Evolutionary conservation across 768 basidiomycete species (phyloP).

Genomic region (Polyporus arcularius): DNA sequence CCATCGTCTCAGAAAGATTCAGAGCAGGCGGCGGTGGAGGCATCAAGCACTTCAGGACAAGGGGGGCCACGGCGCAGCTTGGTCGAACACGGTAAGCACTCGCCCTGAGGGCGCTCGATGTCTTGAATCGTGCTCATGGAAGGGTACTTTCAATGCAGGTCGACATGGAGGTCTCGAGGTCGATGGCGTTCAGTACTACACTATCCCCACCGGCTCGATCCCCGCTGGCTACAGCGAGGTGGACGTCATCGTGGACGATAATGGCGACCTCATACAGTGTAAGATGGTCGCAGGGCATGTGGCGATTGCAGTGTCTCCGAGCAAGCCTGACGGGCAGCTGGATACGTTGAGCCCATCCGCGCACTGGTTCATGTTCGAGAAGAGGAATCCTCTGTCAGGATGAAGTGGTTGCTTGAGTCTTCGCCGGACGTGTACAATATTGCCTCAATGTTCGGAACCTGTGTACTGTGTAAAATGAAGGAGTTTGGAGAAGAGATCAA

Average conservation of each 20-base stretch:
- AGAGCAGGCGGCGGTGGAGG: no score
- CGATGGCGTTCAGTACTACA: conserved; percentile 7
- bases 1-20: no score
- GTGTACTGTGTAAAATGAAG: no score
- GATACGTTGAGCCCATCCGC: conserved; percentile 3
- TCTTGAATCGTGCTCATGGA: not conserved
- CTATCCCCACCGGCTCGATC: not conserved
- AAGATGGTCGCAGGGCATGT: conserved; percentile 17
- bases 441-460: no score
- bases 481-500: no score
- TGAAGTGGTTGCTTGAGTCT: no score
- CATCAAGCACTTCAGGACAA: no score
- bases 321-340: not conserved
- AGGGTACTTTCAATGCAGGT: not conserved
- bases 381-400: not conserved
- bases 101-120: no score
- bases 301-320: conserved; percentile 1
- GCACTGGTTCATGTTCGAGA: conserved; percentile 14
- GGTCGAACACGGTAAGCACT: no score
- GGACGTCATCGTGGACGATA: conserved; percentile 4
- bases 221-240: conserved; percentile 10
- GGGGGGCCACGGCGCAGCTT: no score
- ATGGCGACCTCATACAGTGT: not conserved
- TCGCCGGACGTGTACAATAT: no score
- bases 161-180: not conserved